Evolutionary conservation across 768 basidiomycete species (phyloP), one percentile per base, ranked within the genome.

Genomic region (Pleurotus ostreatus): DNA sequence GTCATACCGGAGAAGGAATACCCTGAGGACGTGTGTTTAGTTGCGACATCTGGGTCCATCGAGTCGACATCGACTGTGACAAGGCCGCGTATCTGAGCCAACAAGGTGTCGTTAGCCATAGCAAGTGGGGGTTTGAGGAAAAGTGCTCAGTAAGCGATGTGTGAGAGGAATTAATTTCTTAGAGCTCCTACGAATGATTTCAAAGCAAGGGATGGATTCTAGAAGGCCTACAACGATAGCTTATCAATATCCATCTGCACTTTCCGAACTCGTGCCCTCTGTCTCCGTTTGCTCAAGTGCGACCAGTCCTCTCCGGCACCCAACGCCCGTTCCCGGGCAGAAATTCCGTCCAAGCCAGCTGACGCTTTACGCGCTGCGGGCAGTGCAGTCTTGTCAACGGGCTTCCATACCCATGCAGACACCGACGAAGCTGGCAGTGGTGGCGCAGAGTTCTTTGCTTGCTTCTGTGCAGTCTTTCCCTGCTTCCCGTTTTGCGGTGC

Each of bases 221-320:
- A 34, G 30, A 34, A 34, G 9, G 9, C 30, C 30, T 34, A 34
- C 30, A 34, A 34, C 3, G 30, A 34, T 8, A 34, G 8, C 30
- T 34, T 34, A 34, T 34, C 61, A 16, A 80, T 64, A 39, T 81
- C 78, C 48, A 66, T 66, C 56, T 67, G 62, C 2, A 86, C 73
- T 64, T 80, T 81, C 55, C 59, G 69, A 46, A 68, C 65, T 56
- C 86, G 66, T 20, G 78, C 74, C 13, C 74, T 67, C 57, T 74
- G 76, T 60, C 85, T 69, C 55, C 83, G 72, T 61, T 71, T 79
- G 67, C 77, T 88, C 56, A 88, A 67, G 65, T 87, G 84, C 5
- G 75, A 71, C 65, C 74, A 75, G 60, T 88, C 84, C 47, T 72
- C 73, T 4, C 74, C 77, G 4, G 75, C 70, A 4, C 78, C 82